phyloP scores from a whole-genome alignment of 164 flowering plant species.

The Berberis vulgaris region DNA sequence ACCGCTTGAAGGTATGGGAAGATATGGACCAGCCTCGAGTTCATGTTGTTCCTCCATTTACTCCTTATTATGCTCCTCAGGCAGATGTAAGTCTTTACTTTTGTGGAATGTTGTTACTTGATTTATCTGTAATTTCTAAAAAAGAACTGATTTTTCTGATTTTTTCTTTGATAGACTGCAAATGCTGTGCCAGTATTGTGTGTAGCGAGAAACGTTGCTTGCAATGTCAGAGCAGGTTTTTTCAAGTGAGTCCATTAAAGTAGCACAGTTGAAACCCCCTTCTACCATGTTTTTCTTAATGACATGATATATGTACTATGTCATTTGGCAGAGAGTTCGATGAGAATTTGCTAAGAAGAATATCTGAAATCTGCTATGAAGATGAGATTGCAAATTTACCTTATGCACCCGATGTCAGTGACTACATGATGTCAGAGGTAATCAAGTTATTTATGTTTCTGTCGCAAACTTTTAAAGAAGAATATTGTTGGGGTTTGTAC shows the following conservation, averaged over 20 bases:
- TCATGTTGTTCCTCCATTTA: too few species aligned
- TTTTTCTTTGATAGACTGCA: slow-evolving; percentile 43
- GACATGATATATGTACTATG: not conserved
- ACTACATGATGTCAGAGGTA: slow-evolving; percentile 79
- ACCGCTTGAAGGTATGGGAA: too few species aligned
- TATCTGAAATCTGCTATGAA: slow-evolving; percentile 64
- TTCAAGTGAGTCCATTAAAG: slow-evolving; percentile 62
- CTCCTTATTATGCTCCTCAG: too few species aligned
- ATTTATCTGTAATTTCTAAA: not conserved
- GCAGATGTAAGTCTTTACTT: not conserved
- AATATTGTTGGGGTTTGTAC: not conserved
- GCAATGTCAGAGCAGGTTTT: slow-evolving; percentile 91
- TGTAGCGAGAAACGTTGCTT: slow-evolving; percentile 97
- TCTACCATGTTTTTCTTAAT: not conserved
- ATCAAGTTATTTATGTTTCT: slow-evolving; percentile 3
- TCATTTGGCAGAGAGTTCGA: slow-evolving; percentile 67
- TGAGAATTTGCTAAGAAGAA: slow-evolving; percentile 50
- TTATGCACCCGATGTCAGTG: slow-evolving; percentile 82
- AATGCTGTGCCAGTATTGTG: slow-evolving; percentile 87
- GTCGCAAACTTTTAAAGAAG: not conserved
- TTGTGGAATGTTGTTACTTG: not conserved
- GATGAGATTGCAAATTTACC: slow-evolving; percentile 66
- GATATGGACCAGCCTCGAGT: too few species aligned
- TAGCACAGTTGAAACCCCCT: not conserved
- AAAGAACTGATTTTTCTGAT: not conserved